Evolutionary conservation across 2,329 filamentous ascomycete species (phyloP), one percentile per base, ranked within the genome.

Genomic region (Scedosporium dehoogii): DNA sequence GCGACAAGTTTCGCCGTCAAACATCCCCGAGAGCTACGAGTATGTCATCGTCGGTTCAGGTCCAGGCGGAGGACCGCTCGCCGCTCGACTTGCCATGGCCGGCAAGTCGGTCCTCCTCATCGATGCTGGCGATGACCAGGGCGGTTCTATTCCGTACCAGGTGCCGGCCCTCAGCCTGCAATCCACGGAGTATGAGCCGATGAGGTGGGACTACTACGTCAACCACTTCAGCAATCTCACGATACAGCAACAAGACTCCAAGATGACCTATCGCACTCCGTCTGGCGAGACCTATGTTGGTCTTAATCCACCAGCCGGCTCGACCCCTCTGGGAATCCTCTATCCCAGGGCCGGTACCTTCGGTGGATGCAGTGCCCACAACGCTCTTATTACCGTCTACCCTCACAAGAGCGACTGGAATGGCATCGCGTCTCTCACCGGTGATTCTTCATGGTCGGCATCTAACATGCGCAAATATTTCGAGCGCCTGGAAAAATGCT

Each of bases 21-120:
- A 25, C 27, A 23, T 58, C 6, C 68, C 73, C 9, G 67, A 68
- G 2, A 72, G 69, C 18, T 87, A 87, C 68, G 85, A 87, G 64
- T 87, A 85, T 71, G 75, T 87, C 29, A 78, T 87, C 9, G 82
- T 87, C 44, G 84, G 85, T 10, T 84, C 81, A 6, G 84, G 84
- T 3, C 76, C 83, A 6, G 83, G 84, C 12, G 84, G 84, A 57
- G 83, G 80, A 16, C 83, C 83, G 6, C 70, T 86, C 4, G 83
- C 84, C 12, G 80, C 81, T 25, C 78, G 83, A 51, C 78, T 87
- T 29, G 84, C 85, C n/a, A 73, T 81, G 59, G 80, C 81, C 41
- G 84, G 85, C 48, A 78, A 82, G 72, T 81, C 78, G 66, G 82
- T 82, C 1, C 79, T 87, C n/a, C 77, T 87, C 3, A 76, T 86